Percentiles rank a stretch among this genome's conserved stretches.
Evolutionary conservation across 208 protist genomes (phyloP).

Genomic region (Acanthamoeba royreba): DNA sequence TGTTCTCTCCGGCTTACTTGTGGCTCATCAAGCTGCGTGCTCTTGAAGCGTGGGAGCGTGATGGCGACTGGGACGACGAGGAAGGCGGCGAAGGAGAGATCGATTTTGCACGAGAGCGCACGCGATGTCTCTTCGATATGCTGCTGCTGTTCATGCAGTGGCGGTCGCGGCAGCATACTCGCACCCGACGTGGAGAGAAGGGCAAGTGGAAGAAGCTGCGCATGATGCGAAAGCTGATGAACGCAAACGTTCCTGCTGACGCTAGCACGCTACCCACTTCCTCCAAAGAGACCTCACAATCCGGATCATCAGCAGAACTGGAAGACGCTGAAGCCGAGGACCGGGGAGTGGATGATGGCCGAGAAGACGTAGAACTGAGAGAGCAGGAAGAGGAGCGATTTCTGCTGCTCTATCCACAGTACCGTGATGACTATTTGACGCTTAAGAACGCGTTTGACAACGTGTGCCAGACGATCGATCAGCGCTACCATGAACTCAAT

Average conservation of each 20-base stretch:
- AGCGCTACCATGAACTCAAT: background rate
- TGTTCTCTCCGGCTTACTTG: background rate
- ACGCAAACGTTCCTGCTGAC: background rate
- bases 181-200: background rate
- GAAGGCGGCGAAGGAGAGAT: background rate
- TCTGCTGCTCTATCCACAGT: background rate
- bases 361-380: background rate
- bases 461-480: background rate
- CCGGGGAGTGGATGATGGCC: background rate
- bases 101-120: background rate
- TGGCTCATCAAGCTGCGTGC: background rate
- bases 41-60: background rate
- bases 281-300: background rate
- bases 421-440: background rate
- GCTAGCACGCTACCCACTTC: background rate
- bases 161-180: background rate
- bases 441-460: background rate
- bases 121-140: background rate
- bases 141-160: constrained; percentile 36
- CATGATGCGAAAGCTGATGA: background rate
- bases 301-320: background rate
- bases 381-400: background rate
- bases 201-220: constrained; percentile 10
- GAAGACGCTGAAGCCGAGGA: background rate
- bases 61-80: constrained; percentile 17